A percentile compares a stretch with the other conserved stretches of the same genome.
Evolutionary conservation across 208 protist species (phyloP).

Genomic region (Leishmania tarentolae): DNA sequence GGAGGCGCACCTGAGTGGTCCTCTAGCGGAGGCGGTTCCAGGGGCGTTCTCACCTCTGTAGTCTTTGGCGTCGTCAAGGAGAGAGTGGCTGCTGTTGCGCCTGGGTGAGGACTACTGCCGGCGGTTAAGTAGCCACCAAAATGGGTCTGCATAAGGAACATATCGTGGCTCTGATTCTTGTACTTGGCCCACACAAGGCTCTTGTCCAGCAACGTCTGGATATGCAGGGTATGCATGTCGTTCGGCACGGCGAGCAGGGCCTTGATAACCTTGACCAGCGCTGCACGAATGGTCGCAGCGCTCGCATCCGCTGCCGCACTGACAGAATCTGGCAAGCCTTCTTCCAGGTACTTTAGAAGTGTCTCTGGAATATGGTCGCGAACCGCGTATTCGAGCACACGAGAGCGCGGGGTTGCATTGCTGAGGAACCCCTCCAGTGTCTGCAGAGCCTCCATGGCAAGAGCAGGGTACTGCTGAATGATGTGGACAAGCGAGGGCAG

Average conservation of each 20-base stretch:
- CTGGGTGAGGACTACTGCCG: background rate
- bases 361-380: constrained; percentile 50
- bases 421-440: constrained; percentile 62
- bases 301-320: constrained; percentile 35
- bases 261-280: constrained; percentile 90
- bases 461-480: constrained; percentile 20
- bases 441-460: constrained; percentile 53
- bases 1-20: constrained; percentile 4
- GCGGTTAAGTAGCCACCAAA: constrained; percentile 72
- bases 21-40: constrained; percentile 40
- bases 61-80: constrained; percentile 29
- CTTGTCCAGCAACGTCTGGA: constrained; percentile 55
- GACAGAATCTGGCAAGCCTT: constrained; percentile 39
- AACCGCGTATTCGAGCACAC: constrained; percentile 37
- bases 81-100: constrained; percentile 13
- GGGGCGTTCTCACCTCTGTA: constrained; percentile 15
- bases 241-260: constrained; percentile 57
- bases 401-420: constrained; percentile 34
- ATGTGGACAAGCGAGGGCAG: constrained; percentile 50
- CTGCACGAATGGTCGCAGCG: constrained; percentile 72
- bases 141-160: constrained; percentile 77
- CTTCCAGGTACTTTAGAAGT: constrained; percentile 68
- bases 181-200: constrained; percentile 85
- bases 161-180: constrained; percentile 90
- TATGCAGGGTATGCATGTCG: constrained; percentile 31